These are phyloP conservation scores for Castanea crenata DNA, from an alignment of 306 rosid species.

Conservation along the genomic window DNA sequence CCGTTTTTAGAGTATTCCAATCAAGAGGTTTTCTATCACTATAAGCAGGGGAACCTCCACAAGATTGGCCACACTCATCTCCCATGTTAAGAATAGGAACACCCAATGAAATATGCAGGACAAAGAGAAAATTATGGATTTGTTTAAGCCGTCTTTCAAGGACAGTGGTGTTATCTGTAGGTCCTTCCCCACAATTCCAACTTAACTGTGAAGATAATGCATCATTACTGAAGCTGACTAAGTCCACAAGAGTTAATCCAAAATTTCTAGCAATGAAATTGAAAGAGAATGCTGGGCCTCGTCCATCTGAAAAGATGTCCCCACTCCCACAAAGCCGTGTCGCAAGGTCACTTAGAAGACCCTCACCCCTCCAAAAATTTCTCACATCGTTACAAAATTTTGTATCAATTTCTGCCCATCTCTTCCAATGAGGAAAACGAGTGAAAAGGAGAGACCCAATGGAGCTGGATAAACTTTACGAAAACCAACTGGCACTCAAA, in stretches of 20 bases:
- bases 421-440: slow-evolving; percentile 92
- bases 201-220: slow-evolving; percentile 54
- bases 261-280: slow-evolving; percentile 58
- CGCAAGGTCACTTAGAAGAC: slow-evolving; percentile 72
- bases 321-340: slow-evolving; percentile 95
- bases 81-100: slow-evolving; percentile 95
- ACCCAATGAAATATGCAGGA: slow-evolving; percentile 74
- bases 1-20: slow-evolving; percentile 61
- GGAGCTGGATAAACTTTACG: slow-evolving; percentile 59
- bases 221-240: slow-evolving; percentile 69
- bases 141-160: slow-evolving; percentile 79
- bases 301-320: slow-evolving; percentile 62
- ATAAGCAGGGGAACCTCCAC: slow-evolving; percentile 59
- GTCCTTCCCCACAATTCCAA: slow-evolving; percentile 98
- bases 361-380: slow-evolving; percentile 69
- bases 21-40: slow-evolving; percentile 50
- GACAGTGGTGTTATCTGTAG: slow-evolving; percentile 46
- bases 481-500: slow-evolving; percentile 80
- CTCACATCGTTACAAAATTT: slow-evolving; percentile 61
- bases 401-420: slow-evolving; percentile 88
- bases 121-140: slow-evolving; percentile 70
- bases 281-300: slow-evolving; percentile 92
- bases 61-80: slow-evolving; percentile 84
- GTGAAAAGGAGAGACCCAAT: slow-evolving; percentile 58
- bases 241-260: slow-evolving; percentile 82